Conservation (phyloP, 306 rosid genomes). For the Herpetospermum pedunculosum region DNA sequence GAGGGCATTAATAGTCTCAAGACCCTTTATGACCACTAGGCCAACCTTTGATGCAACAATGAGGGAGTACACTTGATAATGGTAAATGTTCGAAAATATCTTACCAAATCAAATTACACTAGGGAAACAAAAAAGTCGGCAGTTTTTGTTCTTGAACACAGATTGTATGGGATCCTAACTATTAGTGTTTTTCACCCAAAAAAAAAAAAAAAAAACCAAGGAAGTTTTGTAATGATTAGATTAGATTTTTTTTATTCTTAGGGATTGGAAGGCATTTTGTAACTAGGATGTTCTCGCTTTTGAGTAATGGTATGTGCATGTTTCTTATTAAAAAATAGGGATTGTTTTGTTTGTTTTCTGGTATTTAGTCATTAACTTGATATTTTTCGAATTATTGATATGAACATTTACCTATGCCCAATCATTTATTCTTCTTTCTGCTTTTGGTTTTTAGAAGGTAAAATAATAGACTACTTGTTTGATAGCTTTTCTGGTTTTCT, state of each 20-base stretch:
- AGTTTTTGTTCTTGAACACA: background rate
- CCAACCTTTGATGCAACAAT: too few relatives aligned
- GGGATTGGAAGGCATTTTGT: too few relatives aligned
- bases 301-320: too few relatives aligned
- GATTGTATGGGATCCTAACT: background rate
- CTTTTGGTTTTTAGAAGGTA: background rate
- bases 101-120: background rate
- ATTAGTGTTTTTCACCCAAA: background rate
- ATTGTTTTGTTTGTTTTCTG: background rate
- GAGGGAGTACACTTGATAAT: background rate
- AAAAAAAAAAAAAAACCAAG: background rate
- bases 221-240: background rate
- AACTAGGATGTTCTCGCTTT: too few relatives aligned
- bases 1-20: too few relatives aligned
- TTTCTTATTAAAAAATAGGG: too few relatives aligned
- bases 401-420: background rate
- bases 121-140: background rate
- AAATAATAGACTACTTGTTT: background rate
- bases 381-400: background rate
- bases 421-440: background rate
- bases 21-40: too few relatives aligned
- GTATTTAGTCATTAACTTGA: background rate
- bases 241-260: too few relatives aligned
- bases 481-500: background rate
- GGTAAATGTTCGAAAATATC: background rate